Conservation (phyloP, 164 flowering plant genomes). For the Platanus orientalis region DNA sequence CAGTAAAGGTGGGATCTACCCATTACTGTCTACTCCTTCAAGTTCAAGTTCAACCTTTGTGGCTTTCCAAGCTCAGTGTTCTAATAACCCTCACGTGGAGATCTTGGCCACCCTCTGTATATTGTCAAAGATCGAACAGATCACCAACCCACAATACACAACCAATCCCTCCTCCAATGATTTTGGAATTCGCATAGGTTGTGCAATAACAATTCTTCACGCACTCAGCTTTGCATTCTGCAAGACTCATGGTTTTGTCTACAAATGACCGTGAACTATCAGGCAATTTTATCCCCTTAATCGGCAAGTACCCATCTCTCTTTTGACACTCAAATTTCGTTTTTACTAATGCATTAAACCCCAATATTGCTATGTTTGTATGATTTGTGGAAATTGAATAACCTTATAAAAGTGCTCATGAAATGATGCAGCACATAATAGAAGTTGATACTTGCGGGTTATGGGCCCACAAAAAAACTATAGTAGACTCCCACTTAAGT, state of each 20-base stretch:
- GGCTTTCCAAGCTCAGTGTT: too few species aligned
- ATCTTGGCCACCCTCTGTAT: neutral
- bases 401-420: too few species aligned
- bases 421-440: too few species aligned
- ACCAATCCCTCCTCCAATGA: neutral
- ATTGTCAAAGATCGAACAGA: neutral
- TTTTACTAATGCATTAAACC: too few species aligned
- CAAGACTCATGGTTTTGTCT: constrained; percentile 11
- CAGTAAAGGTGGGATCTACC: too few species aligned
- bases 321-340: constrained; percentile 21
- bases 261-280: constrained; percentile 8
- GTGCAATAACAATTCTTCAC: constrained; percentile 21
- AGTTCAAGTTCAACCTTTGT: too few species aligned
- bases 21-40: too few species aligned
- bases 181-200: constrained; percentile 16
- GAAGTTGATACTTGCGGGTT: too few species aligned
- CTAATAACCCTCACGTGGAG: neutral
- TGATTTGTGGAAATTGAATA: too few species aligned
- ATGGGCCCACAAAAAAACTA: too few species aligned
- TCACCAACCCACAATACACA: neutral
- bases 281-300: constrained; percentile 16
- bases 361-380: too few species aligned
- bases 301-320: constrained; percentile 25
- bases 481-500: too few species aligned
- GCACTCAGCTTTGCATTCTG: constrained; percentile 21